Conservation (phyloP, 345 rosid genomes). For the Lepidium sativum region DNA sequence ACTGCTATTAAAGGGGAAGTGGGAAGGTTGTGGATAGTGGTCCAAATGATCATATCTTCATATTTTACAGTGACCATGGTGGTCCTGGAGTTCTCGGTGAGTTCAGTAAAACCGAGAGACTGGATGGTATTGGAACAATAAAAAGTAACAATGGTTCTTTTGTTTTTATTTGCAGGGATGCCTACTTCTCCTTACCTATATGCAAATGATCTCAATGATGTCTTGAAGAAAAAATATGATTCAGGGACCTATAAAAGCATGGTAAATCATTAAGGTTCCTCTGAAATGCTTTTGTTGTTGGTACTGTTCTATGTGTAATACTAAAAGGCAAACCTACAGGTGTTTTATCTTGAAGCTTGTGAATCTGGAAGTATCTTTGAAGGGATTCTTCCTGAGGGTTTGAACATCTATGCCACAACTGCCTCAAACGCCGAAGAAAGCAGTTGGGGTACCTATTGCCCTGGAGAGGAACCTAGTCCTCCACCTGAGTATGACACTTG, state of each 20-base stretch:
- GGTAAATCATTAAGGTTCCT: conserved; percentile 37
- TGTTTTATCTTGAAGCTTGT: conserved; percentile 98
- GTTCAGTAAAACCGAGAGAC: conserved; percentile 23
- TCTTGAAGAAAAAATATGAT: conserved; percentile 72
- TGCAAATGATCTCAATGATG: conserved; percentile 67
- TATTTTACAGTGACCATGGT: conserved; percentile 81
- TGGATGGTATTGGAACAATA: not conserved
- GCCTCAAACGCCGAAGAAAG: conserved; percentile 91
- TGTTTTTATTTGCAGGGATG: conserved; percentile 55
- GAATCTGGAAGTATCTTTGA: conserved; percentile 98
- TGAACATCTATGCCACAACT: conserved; percentile 93
- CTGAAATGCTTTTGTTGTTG: not conserved
- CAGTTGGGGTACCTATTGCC: conserved; percentile 99
- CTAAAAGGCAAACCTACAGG: conserved; percentile 38
- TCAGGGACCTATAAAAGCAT: conserved; percentile 70
- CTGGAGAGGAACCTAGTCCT: conserved; percentile 83
- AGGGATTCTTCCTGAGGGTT: conserved; percentile 87
- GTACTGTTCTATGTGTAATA: not conserved
- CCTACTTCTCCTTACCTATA: conserved; percentile 83
- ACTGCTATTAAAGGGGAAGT: conserved; percentile 78
- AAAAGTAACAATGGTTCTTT: not conserved
- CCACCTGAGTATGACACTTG: conserved; percentile 93
- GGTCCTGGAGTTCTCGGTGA: conserved; percentile 94
- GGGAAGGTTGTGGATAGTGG: conserved; percentile 92
- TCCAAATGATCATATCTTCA: conserved; percentile 86